A percentile compares a stretch with the other conserved stretches of the same genome.
These are phyloP conservation scores for Plasmodium gonderi DNA, from an alignment of 169 alveolate genomes.

Conservation along the genomic window DNA sequence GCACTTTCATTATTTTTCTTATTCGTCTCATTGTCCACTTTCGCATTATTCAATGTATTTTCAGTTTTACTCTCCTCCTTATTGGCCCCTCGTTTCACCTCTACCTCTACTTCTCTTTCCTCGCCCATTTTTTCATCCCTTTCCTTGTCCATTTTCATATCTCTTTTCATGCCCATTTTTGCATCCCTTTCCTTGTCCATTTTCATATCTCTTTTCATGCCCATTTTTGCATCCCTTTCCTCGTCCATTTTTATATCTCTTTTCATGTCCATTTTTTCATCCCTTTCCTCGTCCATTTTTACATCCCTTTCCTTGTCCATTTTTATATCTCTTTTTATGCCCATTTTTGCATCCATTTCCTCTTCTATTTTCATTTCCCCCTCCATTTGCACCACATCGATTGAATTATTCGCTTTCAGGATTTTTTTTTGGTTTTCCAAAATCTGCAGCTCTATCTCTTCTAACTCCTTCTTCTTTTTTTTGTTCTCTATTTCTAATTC, in stretches of 20 bases:
- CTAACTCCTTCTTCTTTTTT: slow-evolving; percentile 37
- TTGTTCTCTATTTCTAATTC: slow-evolving; percentile 58
- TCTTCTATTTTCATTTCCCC: background rate
- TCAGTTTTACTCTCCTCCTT: background rate
- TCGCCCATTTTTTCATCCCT: background rate
- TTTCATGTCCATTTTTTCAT: background rate
- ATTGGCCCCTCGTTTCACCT: background rate
- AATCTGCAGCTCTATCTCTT: slow-evolving; percentile 59
- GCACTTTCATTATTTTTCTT: background rate
- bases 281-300: background rate
- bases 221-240: background rate
- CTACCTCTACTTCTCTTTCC: background rate
- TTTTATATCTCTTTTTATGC: background rate
- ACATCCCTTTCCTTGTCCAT: background rate
- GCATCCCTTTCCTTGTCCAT: background rate
- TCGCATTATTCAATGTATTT: background rate
- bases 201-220: background rate
- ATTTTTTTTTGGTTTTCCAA: slow-evolving; percentile 25
- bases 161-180: background rate
- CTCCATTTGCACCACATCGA: background rate
- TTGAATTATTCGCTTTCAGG: background rate
- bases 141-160: background rate
- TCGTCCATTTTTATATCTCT: background rate
- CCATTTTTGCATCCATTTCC: background rate
- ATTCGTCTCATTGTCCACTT: background rate